Evolutionary conservation across 1,284 basidiomycete species (phyloP).

Genomic region (Apiotrichum montevideense): DNA sequence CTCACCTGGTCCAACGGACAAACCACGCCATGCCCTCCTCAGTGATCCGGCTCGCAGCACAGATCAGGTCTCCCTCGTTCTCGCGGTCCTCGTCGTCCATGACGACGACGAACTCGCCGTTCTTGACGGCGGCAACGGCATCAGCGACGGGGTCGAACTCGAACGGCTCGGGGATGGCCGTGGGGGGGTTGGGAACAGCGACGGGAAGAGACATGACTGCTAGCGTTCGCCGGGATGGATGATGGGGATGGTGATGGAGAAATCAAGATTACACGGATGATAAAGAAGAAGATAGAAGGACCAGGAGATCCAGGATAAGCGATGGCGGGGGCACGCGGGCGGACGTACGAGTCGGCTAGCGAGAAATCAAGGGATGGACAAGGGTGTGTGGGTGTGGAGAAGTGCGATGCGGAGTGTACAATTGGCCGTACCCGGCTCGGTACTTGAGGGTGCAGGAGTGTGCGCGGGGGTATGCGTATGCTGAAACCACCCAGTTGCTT

Average conservation of each 20-base stretch:
- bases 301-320: too few relatives aligned
- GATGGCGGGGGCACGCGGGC: not conserved
- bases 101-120: slow-evolving; percentile 86
- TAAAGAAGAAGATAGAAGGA: too few relatives aligned
- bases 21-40: slow-evolving; percentile 99
- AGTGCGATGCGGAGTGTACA: too few relatives aligned
- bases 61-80: slow-evolving; percentile 91
- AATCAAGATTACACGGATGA: not conserved
- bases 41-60: slow-evolving; percentile 71
- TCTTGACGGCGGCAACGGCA: slow-evolving; percentile 68
- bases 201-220: slow-evolving; percentile 46
- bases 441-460: too few relatives aligned
- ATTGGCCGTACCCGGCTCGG: too few relatives aligned
- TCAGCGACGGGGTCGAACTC: slow-evolving; percentile 67
- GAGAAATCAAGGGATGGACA: not conserved
- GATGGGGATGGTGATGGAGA: not conserved
- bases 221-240: not conserved
- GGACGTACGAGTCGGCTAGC: not conserved
- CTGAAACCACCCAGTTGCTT: too few relatives aligned
- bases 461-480: too few relatives aligned
- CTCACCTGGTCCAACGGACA: slow-evolving; percentile 88
- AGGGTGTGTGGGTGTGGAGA: not conserved
- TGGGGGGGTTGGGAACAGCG: slow-evolving; percentile 20
- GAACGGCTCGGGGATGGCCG: slow-evolving; percentile 37
- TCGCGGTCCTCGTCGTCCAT: slow-evolving; percentile 92